These are phyloP conservation scores for Chrysochromulina parva DNA, from an alignment of 78 protist species.

Conservation along the genomic window DNA sequence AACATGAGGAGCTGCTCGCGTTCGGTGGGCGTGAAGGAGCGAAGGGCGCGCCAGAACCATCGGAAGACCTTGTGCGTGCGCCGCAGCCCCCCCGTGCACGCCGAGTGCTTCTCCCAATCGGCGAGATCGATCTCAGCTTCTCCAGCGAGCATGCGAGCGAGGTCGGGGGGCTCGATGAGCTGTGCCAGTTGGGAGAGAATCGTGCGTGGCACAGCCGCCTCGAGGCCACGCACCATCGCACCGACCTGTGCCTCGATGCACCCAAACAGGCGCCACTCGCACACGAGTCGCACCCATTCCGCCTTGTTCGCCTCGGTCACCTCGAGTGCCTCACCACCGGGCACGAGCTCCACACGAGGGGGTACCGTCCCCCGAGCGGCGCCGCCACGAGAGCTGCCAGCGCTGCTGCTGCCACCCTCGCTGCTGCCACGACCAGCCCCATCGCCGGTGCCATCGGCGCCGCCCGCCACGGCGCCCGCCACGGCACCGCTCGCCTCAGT, in stretches of 20 bases:
- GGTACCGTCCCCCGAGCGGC: neutral
- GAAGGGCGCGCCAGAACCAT: constrained; percentile 23
- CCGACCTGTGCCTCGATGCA: neutral
- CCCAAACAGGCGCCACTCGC: constrained; percentile 7
- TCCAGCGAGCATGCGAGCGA: constrained; percentile 7
- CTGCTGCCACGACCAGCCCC: too few relatives aligned
- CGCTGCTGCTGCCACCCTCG: too few relatives aligned
- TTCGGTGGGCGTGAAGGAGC: neutral
- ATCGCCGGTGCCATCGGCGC: too few relatives aligned
- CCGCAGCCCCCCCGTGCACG: neutral
- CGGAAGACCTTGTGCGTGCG: neutral
- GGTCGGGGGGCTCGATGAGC: neutral
- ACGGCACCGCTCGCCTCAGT: too few relatives aligned
- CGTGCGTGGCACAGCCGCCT: neutral
- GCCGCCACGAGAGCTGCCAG: neutral
- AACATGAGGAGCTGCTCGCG: constrained; percentile 17
- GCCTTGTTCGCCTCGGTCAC: constrained; percentile 65
- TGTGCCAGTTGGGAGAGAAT: neutral
- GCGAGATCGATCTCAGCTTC: neutral
- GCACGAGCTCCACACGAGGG: constrained; percentile 60
- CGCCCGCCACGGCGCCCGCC: too few relatives aligned
- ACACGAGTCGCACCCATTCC: constrained; percentile 43
- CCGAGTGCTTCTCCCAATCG: neutral
- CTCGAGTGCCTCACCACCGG: constrained; percentile 72
- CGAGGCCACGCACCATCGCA: neutral